phyloP scores from a whole-genome alignment of 192 early-diverging fungal species.

The Phycomyces nitens region DNA sequence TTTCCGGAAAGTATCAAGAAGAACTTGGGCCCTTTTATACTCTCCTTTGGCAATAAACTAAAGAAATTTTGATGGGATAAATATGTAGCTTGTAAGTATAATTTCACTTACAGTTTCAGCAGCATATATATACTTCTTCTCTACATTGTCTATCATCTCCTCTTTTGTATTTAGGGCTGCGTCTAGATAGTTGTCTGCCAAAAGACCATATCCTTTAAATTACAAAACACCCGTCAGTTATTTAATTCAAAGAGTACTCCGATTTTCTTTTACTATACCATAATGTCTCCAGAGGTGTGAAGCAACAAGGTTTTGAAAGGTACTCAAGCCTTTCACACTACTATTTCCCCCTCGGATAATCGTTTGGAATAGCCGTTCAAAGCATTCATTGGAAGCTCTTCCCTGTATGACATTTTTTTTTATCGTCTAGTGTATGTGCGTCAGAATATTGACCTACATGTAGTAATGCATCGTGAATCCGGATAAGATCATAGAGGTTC shows the following conservation, averaged over 20 bases:
- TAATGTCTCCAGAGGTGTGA: background rate
- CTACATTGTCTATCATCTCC: background rate
- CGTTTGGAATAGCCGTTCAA: background rate
- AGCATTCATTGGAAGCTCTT: background rate
- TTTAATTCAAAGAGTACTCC: background rate
- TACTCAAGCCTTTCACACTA: background rate
- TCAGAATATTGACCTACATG: background rate
- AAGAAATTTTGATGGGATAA: background rate
- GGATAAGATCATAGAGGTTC: background rate
- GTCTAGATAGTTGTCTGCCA: background rate
- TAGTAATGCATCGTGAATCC: background rate
- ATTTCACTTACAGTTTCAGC: background rate
- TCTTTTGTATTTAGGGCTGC: background rate
- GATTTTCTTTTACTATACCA: background rate
- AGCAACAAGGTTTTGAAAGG: background rate
- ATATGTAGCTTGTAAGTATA: too few relatives aligned
- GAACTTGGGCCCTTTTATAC: background rate
- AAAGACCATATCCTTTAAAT: background rate
- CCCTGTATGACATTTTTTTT: too few relatives aligned
- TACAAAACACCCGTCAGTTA: background rate
- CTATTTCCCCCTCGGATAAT: background rate
- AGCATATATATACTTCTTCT: background rate
- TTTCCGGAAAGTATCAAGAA: background rate
- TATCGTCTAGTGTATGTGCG: too few relatives aligned
- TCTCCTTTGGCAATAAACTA: slow-evolving; percentile 3